These are phyloP conservation scores for Spergularia azorica DNA, from an alignment of 179 eudicot genomes.

Conservation along the genomic window DNA sequence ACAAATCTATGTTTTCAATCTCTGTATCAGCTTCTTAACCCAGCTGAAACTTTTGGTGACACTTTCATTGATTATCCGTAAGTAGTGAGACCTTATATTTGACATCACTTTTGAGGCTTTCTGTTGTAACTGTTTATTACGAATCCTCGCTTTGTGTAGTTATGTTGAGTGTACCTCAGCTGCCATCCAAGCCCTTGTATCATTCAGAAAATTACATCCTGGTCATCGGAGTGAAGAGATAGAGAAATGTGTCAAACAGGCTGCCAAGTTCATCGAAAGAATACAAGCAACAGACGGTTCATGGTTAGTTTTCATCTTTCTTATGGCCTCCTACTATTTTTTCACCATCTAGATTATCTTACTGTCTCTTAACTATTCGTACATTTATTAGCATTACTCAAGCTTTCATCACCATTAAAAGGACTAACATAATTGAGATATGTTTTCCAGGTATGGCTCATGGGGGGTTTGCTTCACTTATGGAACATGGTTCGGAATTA, in stretches of 20 bases:
- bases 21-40: conserved; percentile 77
- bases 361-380: too few species aligned
- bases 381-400: too few species aligned
- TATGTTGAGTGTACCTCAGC: conserved; percentile 99
- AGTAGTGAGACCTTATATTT: conserved; percentile 33
- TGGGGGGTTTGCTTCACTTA: conserved; percentile 98
- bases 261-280: conserved; percentile 65
- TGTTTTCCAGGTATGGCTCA: conserved; percentile 78
- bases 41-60: conserved; percentile 98
- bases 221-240: conserved; percentile 86
- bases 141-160: conserved; percentile 40
- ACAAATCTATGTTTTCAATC: not conserved
- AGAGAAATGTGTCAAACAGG: conserved; percentile 60
- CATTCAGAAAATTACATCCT: conserved; percentile 74
- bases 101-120: not conserved
- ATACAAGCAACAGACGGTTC: conserved; percentile 90
- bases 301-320: conserved; percentile 58
- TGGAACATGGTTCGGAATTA: conserved; percentile 89
- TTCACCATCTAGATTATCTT: too few species aligned
- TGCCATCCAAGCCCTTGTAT: conserved; percentile 78
- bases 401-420: not conserved
- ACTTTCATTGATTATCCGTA: conserved; percentile 98
- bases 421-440: not conserved
- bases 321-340: conserved; percentile 7
- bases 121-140: conserved; percentile 10